Percentiles rank a stretch among this genome's conserved stretches.
Evolutionary conservation across 371 early-diverging fungal genomes (phyloP).

Genomic region (Nematocida ironsii): DNA sequence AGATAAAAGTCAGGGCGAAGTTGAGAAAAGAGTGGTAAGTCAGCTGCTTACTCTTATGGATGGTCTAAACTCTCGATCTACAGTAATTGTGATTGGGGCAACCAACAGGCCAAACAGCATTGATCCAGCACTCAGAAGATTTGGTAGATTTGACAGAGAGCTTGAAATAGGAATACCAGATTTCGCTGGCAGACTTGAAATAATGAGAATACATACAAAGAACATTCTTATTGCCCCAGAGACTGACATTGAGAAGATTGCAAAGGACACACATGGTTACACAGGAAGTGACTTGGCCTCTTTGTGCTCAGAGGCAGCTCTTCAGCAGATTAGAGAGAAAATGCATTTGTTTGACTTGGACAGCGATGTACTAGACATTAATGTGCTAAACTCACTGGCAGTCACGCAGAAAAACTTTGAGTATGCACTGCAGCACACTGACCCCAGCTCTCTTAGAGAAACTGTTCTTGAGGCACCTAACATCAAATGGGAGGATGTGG

Average conservation of each 20-base stretch:
- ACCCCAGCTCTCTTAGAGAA: constrained; percentile 98
- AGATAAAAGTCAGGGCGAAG: constrained; percentile 97
- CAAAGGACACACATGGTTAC: constrained; percentile 95
- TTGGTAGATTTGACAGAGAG: constrained; percentile 97
- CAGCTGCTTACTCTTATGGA: constrained; percentile 98
- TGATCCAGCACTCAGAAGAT: constrained; percentile 89
- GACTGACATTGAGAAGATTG: constrained; percentile 93
- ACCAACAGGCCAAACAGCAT: constrained; percentile 94
- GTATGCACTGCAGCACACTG: constrained; percentile 87
- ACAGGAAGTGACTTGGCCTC: constrained; percentile 97
- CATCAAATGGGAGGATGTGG: constrained; percentile 94
- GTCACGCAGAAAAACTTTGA: constrained; percentile 97
- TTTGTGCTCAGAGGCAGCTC: constrained; percentile 97
- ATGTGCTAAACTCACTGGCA: constrained; percentile 87
- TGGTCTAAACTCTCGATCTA: constrained; percentile 91
- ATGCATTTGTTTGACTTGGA: constrained; percentile 89
- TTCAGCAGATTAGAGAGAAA: constrained; percentile 99
- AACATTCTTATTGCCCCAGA: constrained; percentile 91
- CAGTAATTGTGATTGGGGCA: constrained; percentile 93
- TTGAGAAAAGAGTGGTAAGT: constrained; percentile 95
- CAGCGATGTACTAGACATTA: constrained; percentile 93
- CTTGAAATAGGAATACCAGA: constrained; percentile 99
- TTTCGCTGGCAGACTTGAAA: constrained; percentile 92
- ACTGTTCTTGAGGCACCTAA: constrained; percentile 98
- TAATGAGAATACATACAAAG: constrained; percentile 96